Evolutionary conservation across 108 stramenopile species (phyloP).

Genomic region (Cyclotella atomus): DNA sequence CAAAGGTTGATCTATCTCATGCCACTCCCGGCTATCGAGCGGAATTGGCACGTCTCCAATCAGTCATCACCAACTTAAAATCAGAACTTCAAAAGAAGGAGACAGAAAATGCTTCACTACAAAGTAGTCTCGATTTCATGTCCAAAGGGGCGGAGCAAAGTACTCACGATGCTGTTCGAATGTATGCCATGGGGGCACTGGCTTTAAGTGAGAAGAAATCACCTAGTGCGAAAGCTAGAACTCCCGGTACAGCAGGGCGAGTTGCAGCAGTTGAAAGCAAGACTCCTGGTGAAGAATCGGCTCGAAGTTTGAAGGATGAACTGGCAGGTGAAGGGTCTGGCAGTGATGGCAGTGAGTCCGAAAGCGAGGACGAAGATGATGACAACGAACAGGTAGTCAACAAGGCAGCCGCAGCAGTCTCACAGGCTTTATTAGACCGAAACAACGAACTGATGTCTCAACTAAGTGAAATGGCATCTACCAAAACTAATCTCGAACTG

Average conservation of each 20-base stretch:
- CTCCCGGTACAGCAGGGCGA: not conserved
- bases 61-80: conserved; percentile 27
- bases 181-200: conserved; percentile 54
- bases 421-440: conserved; percentile 38
- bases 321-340: conserved; percentile 26
- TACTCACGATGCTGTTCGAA: conserved; percentile 50
- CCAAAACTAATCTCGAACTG: conserved; percentile 25
- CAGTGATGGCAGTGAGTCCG: not conserved
- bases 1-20: conserved; percentile 9
- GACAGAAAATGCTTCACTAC: conserved; percentile 31
- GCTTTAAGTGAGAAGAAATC: conserved; percentile 47
- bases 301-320: conserved; percentile 27
- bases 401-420: conserved; percentile 47
- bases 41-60: conserved; percentile 41
- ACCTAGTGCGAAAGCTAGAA: not conserved
- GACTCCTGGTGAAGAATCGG: not conserved
- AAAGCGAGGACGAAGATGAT: conserved; percentile 16
- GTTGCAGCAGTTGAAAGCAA: no score
- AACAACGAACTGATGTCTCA: conserved; percentile 44
- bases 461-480: conserved; percentile 34
- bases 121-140: conserved; percentile 53
- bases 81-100: conserved; percentile 23
- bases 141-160: conserved; percentile 41
- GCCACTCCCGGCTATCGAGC: conserved; percentile 33
- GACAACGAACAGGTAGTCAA: conserved; percentile 16